A percentile compares a stretch with the other conserved stretches of the same genome.
Evolutionary conservation across 2,329 filamentous ascomycete genomes (phyloP).

Genomic region (Colletotrichum liriopes): DNA sequence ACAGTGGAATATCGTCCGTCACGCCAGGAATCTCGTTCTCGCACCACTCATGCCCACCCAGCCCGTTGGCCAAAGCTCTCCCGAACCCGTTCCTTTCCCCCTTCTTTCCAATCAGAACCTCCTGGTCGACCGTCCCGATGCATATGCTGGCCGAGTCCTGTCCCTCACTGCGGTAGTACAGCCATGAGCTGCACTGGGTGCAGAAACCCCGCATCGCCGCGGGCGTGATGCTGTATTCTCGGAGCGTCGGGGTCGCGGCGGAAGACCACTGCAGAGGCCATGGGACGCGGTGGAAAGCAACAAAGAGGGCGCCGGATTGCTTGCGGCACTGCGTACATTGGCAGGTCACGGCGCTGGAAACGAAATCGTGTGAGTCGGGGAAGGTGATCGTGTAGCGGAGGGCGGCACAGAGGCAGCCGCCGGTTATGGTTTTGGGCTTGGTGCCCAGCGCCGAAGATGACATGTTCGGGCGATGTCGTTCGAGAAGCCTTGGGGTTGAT

Average conservation of each 20-base stretch:
- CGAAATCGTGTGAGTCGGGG: slow-evolving; percentile 61
- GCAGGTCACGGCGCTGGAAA: slow-evolving; percentile 61
- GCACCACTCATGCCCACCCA: slow-evolving; percentile 57
- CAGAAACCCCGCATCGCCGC: slow-evolving; percentile 64
- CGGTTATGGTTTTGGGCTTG: slow-evolving; percentile 58
- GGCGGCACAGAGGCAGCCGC: slow-evolving; percentile 67
- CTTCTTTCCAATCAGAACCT: slow-evolving; percentile 52
- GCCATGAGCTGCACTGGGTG: slow-evolving; percentile 61
- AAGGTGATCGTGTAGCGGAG: slow-evolving; percentile 66
- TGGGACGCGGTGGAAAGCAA: slow-evolving; percentile 58
- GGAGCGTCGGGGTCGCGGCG: slow-evolving; percentile 49
- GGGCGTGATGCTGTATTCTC: slow-evolving; percentile 58
- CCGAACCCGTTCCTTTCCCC: slow-evolving; percentile 52
- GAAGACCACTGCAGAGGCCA: slow-evolving; percentile 55
- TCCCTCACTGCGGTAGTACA: slow-evolving; percentile 61
- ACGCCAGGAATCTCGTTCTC: slow-evolving; percentile 64
- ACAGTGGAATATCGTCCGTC: slow-evolving; percentile 58
- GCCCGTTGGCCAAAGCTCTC: slow-evolving; percentile 55
- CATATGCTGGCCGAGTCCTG: slow-evolving; percentile 53
- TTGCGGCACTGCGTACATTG: slow-evolving; percentile 72
- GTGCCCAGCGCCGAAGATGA: slow-evolving; percentile 3
- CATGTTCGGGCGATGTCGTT: neutral
- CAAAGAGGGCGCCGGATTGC: slow-evolving; percentile 63
- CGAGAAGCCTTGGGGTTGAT: no score
- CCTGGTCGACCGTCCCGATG: slow-evolving; percentile 62